Evolutionary conservation across 2,329 filamentous ascomycete genomes (phyloP), one percentile per base, ranked within the genome.

Genomic region (Fusarium haematococcum): DNA sequence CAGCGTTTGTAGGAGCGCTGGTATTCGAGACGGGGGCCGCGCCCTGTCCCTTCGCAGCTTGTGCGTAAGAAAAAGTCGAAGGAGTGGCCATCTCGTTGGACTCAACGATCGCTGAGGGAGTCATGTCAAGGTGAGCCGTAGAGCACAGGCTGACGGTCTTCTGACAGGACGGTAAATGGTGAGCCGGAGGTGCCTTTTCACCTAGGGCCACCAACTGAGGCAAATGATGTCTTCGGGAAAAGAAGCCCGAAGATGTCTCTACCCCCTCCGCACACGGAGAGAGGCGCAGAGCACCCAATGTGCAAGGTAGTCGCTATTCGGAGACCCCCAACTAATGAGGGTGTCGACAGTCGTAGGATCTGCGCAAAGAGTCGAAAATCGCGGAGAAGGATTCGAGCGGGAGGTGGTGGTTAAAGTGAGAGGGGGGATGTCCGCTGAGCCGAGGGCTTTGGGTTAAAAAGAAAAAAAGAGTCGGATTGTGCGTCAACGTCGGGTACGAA

Each of bases 1-100:
- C 69, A 35, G 74, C 69, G 50, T 77, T 78, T 63, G 78, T 45
- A n/a, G 75, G 63, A 50, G 78, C 59, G 69, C 70, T 77, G 37
- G 75, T 67, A 75, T 74, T 80, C 67, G 80, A 80, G 32, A 79
- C 81, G 73, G 79, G 78, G 63, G 79, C 69, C 65, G 81, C 71
- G 73, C 89, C 85, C 79, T 93, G 90, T 80, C 95, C 95, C 84
- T 97, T 97, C 69, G 96, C 96, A 81, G 96, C 96, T 88, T 98
- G 95, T 79, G 96, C 96, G 84, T 98, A 98, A 69, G 96, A 98
- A 82, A 98, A 98, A 37, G 90, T 87, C 71, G 90, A 87, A 73
- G 89, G 78, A 68, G 83, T 83, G 74, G 88, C 88, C 89, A 90
- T 91, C 69, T 83, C 79, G 76, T 75, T 78, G 66, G 76, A 77